phyloP scores from a whole-genome alignment of 352 stramenopile genomes.

The Thalassiosira sp. region DNA sequence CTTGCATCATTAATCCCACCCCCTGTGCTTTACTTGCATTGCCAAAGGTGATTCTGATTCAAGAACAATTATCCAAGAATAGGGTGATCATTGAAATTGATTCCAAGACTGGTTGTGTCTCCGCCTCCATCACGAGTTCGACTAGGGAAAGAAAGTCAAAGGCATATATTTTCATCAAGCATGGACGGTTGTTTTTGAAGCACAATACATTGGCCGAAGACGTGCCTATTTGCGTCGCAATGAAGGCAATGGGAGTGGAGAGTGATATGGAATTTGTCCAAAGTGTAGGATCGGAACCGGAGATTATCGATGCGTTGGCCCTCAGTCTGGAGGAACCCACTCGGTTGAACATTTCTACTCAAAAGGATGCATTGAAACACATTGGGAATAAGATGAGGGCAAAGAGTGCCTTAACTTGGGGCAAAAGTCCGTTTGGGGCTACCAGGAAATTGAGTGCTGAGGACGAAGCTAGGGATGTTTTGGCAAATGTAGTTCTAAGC shows the following conservation, averaged over 20 bases:
- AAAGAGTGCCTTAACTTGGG: slow-evolving; percentile 40
- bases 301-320: slow-evolving; percentile 93
- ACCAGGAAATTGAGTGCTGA: slow-evolving; percentile 78
- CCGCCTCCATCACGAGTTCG: slow-evolving; percentile 93
- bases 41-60: slow-evolving; percentile 99
- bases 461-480: slow-evolving; percentile 95
- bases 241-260: slow-evolving; percentile 98
- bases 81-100: slow-evolving; percentile 99
- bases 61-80: slow-evolving; percentile 99
- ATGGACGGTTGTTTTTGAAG: slow-evolving; percentile 95
- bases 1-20: too few species aligned
- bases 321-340: slow-evolving; percentile 94
- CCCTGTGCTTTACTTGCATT: too few species aligned
- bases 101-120: slow-evolving; percentile 68
- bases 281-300: slow-evolving; percentile 89
- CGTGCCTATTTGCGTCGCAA: slow-evolving; percentile 95
- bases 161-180: slow-evolving; percentile 96
- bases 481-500: slow-evolving; percentile 97
- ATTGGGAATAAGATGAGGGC: slow-evolving; percentile 95
- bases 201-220: slow-evolving; percentile 97
- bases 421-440: slow-evolving; percentile 39
- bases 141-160: slow-evolving; percentile 98
- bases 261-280: slow-evolving; percentile 98
- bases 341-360: slow-evolving; percentile 94
- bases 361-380: slow-evolving; percentile 92